A percentile compares a stretch with the other conserved stretches of the same genome.
Conservation (phyloP, 306 rosid genomes). For the Begonia peltatifolia region DNA sequence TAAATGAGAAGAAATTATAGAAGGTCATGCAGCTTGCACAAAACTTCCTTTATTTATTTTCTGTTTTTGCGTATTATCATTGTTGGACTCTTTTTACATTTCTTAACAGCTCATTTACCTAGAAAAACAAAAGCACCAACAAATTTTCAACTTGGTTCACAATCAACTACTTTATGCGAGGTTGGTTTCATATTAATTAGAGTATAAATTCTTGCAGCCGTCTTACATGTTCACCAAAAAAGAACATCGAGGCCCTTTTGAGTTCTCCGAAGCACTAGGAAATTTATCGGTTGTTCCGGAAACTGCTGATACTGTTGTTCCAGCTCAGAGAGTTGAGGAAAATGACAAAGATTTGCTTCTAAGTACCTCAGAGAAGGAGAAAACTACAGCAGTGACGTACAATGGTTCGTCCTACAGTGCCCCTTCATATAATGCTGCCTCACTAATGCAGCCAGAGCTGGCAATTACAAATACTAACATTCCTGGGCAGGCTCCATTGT, state of each 20-base stretch:
- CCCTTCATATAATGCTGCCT: conserved; percentile 53
- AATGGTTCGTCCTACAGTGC: conserved; percentile 73
- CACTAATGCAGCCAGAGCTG: conserved; percentile 46
- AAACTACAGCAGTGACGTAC: conserved; percentile 41
- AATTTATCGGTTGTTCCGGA: conserved; percentile 58
- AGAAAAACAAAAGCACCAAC: too few relatives aligned
- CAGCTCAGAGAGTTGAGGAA: conserved; percentile 76
- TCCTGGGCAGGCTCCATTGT: conserved; percentile 31
- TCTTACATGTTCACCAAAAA: conserved; percentile 95
- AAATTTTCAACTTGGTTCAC: too few relatives aligned
- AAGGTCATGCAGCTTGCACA: too few relatives aligned
- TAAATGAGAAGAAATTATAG: too few relatives aligned
- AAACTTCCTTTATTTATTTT: too few relatives aligned
- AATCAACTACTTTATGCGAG: too few relatives aligned
- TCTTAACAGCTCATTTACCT: too few relatives aligned
- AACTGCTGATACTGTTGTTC: conserved; percentile 60
- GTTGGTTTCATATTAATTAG: conserved; percentile 5
- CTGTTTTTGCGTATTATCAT: too few relatives aligned
- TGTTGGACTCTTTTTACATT: too few relatives aligned
- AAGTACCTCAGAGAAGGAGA: conserved; percentile 73
- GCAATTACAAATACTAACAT: conserved; percentile 23
- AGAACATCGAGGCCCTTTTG: conserved; percentile 89
- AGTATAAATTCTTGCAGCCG: conserved; percentile 55
- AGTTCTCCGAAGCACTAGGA: conserved; percentile 87
- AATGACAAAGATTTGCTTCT: conserved; percentile 95